Base-by-base conservation (phyloP, 2,329 filamentous ascomycete genomes). In the Botrytis galanthina region DNA sequence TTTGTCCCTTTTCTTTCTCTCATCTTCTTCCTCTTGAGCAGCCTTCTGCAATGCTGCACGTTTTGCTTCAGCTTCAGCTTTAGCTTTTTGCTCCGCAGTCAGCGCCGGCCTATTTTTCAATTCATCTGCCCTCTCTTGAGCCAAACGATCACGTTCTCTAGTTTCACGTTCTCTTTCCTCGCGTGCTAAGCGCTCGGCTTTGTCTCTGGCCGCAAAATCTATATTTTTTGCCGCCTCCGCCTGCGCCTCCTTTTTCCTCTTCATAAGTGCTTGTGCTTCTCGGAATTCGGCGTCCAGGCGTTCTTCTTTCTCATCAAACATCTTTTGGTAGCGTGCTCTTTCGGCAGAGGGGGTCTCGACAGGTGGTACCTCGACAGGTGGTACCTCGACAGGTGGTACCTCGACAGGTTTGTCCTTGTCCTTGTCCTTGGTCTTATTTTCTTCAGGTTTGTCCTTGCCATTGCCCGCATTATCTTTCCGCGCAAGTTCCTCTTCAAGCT, bases 241-340 rank as follows among this genome's bases (percentile, higher is more conserved):
- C 48, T 12, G 8, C 22, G 22, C 46, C 26, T 22, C 22, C 48
- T 14, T n/a, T 54, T n/a, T 54, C 26, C 14, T 54, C n/a, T 16
- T 54, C 26, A 4, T 12, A 16, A n/a, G 26, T 6, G 10, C 26
- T n/a, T 54, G 2, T 54, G 16, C 26, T 1, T 54, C n/a, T 16
- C 5, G 1, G n/a, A 16, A 0, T 54, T 5, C 3, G 12, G 12
- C 26, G n/a, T 4, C 26, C 26, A 26, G 9, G 46, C 4, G 20
- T 1, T 48, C 9, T 12, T 48, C 26, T 26, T 20, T 18, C 48
- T 54, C 26, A 16, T 12, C 26, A n/a, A 2, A n/a, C 10, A 7
- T 12, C 26, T 54, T 54, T 16, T 54, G 0, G 1, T 6, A 10
- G 26, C 26, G 48, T 54, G 26, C 48, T 54, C 16, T 54, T 54